Evolutionary conservation across 2,329 filamentous ascomycete species (phyloP), one percentile per base, ranked within the genome.

Genomic region (Neospermospora avenae): DNA sequence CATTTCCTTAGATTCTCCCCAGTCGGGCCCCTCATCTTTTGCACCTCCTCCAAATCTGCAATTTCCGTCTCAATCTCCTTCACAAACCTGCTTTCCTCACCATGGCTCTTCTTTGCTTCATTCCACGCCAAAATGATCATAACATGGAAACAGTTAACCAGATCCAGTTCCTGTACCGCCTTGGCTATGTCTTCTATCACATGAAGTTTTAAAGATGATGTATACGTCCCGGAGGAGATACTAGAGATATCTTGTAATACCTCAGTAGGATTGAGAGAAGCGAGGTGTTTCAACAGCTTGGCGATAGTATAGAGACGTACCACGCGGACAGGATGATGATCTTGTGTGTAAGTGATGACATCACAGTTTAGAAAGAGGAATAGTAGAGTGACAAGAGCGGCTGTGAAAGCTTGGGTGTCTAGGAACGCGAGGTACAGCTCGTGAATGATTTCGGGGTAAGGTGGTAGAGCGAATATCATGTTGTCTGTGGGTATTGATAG

Each of bases 111-210:
- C 0, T 76, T 76, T 1, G 74, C 76, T 48, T 78, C 75, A 31
- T 75, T 71, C 20, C 78, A 63, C 13, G 81, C 74, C 66, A 86
- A 75, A 39, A 77, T 72, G 57, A 84, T 72, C 14, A 85, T 68
- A 57, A 79, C 78, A 65, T 85, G 81, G 62, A 79, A 81, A 53
- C 84, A 72, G 10, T 78, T 80, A 3, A 82, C 76, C 62, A 81
- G 81, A 59, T 85, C 82, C 10, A 81, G 76, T 8, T 16, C 76
- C 74, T 3, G 70, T 68, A 18, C 84, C 66, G 0, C 69, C 61
- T 20, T 76, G 7, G 18, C 28, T 7, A 52, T 45, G 1, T 46
- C 25, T 5, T 34, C 55, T 18, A 22, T 54, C 7, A 13, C 3
- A 16, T 41, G 3, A 2, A 48, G 3, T 6, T n/a, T 48, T 1